Evolutionary conservation across 2,329 filamentous ascomycete species (phyloP).

Genomic region (Rhynchosporium agropyri): DNA sequence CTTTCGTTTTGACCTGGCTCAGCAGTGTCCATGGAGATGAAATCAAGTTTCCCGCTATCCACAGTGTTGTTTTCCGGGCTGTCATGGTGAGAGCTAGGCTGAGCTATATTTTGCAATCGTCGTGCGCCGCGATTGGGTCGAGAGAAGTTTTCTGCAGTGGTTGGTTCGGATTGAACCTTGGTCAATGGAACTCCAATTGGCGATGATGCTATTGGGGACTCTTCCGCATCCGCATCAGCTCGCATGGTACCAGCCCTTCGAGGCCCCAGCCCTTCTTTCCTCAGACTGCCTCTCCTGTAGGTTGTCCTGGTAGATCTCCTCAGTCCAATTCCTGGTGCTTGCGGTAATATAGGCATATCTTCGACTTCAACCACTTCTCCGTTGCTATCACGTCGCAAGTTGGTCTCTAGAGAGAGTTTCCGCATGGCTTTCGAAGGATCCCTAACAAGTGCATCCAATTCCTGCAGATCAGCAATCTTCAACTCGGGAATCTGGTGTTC

Average conservation of each 20-base stretch:
- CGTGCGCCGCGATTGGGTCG: conserved; percentile 49
- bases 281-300: conserved; percentile 84
- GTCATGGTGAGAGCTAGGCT: conserved; percentile 23
- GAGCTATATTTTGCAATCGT: conserved; percentile 34
- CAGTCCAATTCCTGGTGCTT: conserved; percentile 74
- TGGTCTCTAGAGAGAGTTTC: conserved; percentile 56
- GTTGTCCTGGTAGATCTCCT: conserved; percentile 90
- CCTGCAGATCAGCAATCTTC: conserved; percentile 60
- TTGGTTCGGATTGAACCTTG: conserved; percentile 72
- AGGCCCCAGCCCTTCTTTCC: conserved; percentile 73
- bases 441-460: conserved; percentile 79
- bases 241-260: conserved; percentile 65
- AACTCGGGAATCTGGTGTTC: conserved; percentile 56
- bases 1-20: conserved; percentile 17
- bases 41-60: conserved; percentile 28
- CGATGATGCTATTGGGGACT: conserved; percentile 52
- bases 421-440: conserved; percentile 74
- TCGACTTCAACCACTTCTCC: conserved; percentile 51
- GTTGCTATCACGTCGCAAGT: conserved; percentile 35
- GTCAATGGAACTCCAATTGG: conserved; percentile 50
- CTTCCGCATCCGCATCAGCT: conserved; percentile 59
- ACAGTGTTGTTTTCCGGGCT: conserved; percentile 21
- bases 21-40: conserved; percentile 6
- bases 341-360: conserved; percentile 85
- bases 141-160: conserved; percentile 62